phyloP scores from a whole-genome alignment of 2,329 filamentous ascomycete species.

The Byssochlamys sp. region DNA sequence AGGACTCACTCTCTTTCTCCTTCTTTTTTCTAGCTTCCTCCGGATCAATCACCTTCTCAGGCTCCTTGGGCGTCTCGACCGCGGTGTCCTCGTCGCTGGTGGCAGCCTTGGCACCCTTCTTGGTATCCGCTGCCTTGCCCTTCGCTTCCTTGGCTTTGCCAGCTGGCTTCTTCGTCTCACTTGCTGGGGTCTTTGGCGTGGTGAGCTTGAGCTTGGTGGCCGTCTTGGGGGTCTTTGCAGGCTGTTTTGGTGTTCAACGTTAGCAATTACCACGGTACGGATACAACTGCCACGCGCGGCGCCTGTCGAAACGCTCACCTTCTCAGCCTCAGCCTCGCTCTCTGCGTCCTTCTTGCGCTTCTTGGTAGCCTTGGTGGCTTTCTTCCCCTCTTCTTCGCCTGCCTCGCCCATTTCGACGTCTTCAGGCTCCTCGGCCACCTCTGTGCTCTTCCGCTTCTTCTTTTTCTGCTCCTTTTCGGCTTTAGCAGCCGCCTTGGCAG shows the following conservation, averaged over 20 bases:
- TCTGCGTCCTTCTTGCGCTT: slow-evolving; percentile 71
- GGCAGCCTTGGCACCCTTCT: slow-evolving; percentile 50
- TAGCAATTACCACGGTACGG: slow-evolving; percentile 17
- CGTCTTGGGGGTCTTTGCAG: slow-evolving; percentile 58
- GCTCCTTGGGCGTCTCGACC: slow-evolving; percentile 40
- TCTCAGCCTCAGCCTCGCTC: slow-evolving; percentile 60
- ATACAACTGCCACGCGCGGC: neutral
- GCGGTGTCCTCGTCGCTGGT: slow-evolving; percentile 49
- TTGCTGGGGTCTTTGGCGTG: slow-evolving; percentile 49
- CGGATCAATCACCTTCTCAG: slow-evolving; percentile 46
- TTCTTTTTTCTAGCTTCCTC: slow-evolving; percentile 48
- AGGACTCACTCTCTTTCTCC: slow-evolving; percentile 45
- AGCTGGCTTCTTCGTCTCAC: slow-evolving; percentile 41
- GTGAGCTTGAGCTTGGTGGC: slow-evolving; percentile 43
- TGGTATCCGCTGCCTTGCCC: slow-evolving; percentile 45
- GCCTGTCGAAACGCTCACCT: slow-evolving; percentile 38
- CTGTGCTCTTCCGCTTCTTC: slow-evolving; percentile 38
- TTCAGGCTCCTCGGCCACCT: slow-evolving; percentile 41
- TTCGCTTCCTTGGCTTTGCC: slow-evolving; percentile 47
- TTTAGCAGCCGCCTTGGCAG: slow-evolving; percentile 46
- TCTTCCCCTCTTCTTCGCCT: slow-evolving; percentile 38
- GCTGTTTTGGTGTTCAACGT: slow-evolving; percentile 25
- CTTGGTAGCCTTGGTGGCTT: slow-evolving; percentile 48
- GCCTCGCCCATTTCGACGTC: slow-evolving; percentile 47
- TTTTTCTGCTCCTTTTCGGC: slow-evolving; percentile 44